Base-by-base conservation (phyloP, 768 basidiomycete species). In the Pisolithus sp. region DNA sequence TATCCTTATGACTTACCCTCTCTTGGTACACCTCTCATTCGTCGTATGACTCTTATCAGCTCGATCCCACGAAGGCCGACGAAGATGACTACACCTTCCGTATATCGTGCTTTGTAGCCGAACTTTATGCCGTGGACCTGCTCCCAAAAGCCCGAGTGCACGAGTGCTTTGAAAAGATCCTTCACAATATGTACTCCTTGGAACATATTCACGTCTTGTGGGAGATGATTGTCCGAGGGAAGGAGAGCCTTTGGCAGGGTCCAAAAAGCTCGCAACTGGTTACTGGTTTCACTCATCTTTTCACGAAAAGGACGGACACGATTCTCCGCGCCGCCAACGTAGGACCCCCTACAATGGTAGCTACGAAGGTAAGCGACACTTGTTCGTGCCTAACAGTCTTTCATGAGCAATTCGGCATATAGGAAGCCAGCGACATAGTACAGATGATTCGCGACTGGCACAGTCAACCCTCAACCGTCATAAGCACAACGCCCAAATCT, bases 141-240 rank as follows among this genome's bases (percentile, higher is more conserved):
- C 45, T 68, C 15, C 7, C 28, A 15, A 38, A 45, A 20, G 9
- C 37, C 2, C 21, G n/a, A 6, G 60, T 57, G 3, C 58, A 54
- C 4, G 59, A 65, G 21, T 68, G 65, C 49, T 47, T 66, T 10
- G 48, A 55, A 4, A 53, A 54, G 36, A 42, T 69, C 2, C 38
- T 67, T 12, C 53, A 55, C 44, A 57, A 61, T n/a, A 60, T 62
- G 46, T 53, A 39, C 38, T 56, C 62, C 17, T 51, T 62, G n/a
- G 62, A 69, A 37, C 65, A 69, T 40, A 51, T 69, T 21, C 53
- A 58, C n/a, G 60, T 59, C 5, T 36, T 65, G 10, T 58, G 57
- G 30, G 49, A 52, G 13, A 48, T 69, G 46, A 23, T 68, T 18
- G 6, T 53, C 10, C 55, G 53, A 20, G 62, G 63, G 1, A 62